Evolutionary conservation across 441 rosid genomes (phyloP).

Genomic region (Brassica hybrid): DNA sequence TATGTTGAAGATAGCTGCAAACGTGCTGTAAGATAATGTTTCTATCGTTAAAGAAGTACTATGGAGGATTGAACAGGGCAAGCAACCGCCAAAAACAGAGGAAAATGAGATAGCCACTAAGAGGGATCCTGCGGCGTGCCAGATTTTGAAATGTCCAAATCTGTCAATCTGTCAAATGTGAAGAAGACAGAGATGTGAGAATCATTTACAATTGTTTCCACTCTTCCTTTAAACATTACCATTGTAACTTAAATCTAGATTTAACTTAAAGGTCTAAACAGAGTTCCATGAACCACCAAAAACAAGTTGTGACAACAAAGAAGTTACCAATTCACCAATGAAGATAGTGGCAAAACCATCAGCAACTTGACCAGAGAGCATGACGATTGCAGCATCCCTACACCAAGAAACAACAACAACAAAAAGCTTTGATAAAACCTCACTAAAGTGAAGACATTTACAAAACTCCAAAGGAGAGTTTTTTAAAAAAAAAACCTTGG

Average conservation of each 20-base stretch:
- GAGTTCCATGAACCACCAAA: neutral
- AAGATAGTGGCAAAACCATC: slow-evolving; percentile 87
- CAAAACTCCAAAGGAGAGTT: neutral
- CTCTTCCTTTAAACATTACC: neutral
- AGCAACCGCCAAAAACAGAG: slow-evolving; percentile 89
- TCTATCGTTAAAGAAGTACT: slow-evolving; percentile 51
- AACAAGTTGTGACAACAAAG: neutral
- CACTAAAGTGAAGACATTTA: neutral
- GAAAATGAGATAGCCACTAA: slow-evolving; percentile 92
- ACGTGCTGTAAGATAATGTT: slow-evolving; percentile 78
- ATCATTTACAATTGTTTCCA: neutral
- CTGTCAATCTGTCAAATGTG: slow-evolving; percentile 73
- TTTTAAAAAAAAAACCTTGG: slow-evolving; percentile 54
- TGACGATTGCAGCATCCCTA: slow-evolving; percentile 86
- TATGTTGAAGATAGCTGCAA: slow-evolving; percentile 89
- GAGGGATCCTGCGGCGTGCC: slow-evolving; percentile 91
- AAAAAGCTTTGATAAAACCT: neutral
- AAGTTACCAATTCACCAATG: slow-evolving; percentile 78
- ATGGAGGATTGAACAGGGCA: slow-evolving; percentile 68
- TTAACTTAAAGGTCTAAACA: neutral
- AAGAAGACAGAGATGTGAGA: slow-evolving; percentile 29
- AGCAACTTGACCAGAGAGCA: slow-evolving; percentile 94
- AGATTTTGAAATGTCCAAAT: slow-evolving; percentile 90
- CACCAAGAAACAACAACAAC: slow-evolving; percentile 6
- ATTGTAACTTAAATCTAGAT: neutral